Conservation (phyloP, 305 asterid species). For the Solanum hybrid region DNA sequence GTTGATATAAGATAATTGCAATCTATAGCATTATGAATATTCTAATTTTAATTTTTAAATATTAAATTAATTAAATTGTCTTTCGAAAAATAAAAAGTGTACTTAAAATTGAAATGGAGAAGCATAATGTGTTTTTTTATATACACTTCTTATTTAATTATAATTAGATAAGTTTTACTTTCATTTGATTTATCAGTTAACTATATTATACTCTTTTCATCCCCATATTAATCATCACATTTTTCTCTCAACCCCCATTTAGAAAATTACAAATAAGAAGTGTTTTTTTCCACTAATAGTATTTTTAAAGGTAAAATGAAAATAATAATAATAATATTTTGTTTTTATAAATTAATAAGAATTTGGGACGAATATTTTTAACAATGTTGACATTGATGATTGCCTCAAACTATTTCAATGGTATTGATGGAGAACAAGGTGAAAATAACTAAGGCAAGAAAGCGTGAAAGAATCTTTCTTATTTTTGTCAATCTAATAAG, state of each 20-base stretch:
- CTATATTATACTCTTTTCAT: background rate
- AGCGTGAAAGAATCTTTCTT: background rate
- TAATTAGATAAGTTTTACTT: no score
- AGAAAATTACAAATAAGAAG: background rate
- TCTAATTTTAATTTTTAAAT: background rate
- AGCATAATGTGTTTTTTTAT: no score
- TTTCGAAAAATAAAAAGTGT: no score
- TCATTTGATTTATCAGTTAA: background rate
- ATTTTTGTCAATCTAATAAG: background rate
- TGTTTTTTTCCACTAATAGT: background rate
- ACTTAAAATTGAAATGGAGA: no score
- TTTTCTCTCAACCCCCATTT: background rate
- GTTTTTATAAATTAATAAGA: background rate
- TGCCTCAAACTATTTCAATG: no score
- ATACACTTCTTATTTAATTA: background rate
- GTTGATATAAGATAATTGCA: background rate
- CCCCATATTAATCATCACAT: background rate
- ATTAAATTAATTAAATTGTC: background rate
- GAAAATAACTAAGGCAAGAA: background rate
- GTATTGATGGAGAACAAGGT: background rate
- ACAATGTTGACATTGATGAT: background rate
- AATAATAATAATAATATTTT: no score
- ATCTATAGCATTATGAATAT: background rate
- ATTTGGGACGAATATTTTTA: background rate
- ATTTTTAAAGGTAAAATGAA: background rate